Base-by-base conservation (phyloP, 768 basidiomycete genomes). In the Rhizopogon sp. region DNA sequence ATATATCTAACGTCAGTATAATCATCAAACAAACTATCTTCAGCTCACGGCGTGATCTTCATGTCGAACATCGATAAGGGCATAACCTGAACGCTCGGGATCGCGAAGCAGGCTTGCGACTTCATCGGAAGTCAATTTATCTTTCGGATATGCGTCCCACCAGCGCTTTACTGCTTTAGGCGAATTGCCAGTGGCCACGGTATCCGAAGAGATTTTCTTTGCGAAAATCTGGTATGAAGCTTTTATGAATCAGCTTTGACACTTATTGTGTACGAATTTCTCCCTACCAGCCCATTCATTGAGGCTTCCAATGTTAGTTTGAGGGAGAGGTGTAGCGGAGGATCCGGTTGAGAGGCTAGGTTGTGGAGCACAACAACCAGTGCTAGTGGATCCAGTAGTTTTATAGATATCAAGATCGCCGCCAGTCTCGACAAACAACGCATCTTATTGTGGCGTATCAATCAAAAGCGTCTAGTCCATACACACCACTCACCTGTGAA, bases 81-180 rank as follows among this genome's bases (percentile, higher is more conserved):
- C 74, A 53, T 75, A 73, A 16, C 68, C 63, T 8, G 60, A 31
- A 28, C 60, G 17, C n/a, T 44, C 52, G 6, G 58, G 41, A 6
- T 60, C 60, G 52, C 43, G 57, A 39, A 67, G 52, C 3, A 76
- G 63, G 17, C 55, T 61, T 17, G 71, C 76, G 0, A 82, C 70
- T 17, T 76, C 72, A 13, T 70, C 72, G 7, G 68, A 67, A 2
- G 71, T 63, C 31, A 79, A 46, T 2, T 59, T 43, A 20, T 49
- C 35, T 37, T 59, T 43, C 0, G 83, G 82, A 60, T 78, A 82
- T 0, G 79, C 81, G 52, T 82, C 76, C 80, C 79, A 81, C 79
- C 78, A 83, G 3, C 69, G 68, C 14, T 67, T 62, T 33, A 83
- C 70, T 5, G 70, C 59, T 5, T 57, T 55, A 6, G 39, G 51